Evolutionary conservation across 1,284 basidiomycete genomes (phyloP), one percentile per base, ranked within the genome.

Genomic region (Volvariella volvacea): DNA sequence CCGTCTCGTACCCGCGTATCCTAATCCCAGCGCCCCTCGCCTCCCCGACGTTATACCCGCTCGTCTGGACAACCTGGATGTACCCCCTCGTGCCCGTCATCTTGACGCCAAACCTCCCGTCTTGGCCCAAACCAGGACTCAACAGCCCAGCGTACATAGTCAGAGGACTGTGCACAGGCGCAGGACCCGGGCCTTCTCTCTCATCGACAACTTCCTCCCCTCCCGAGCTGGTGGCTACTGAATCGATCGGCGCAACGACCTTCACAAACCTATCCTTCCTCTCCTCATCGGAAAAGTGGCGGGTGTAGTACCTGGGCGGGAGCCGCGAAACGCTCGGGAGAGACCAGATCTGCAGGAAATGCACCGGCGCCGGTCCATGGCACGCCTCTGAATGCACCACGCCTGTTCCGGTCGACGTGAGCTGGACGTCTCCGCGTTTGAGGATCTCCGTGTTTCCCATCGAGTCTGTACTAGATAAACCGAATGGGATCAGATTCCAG

Each of bases 321-420:
- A 89, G 73, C 17, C 76, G 66, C 22, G 67, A 48, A 25, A 72
- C 56, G 56, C 68, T 68, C 0, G 92, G 91, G 0, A 78, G 39
- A 3, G 83, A 78, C 92, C 92, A 94, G 52, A 95, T 93, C 59
- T 92, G 86, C 9, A 92, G 73, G 68, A 94, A 92, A 62, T 95
- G 86, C 1, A 83, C 83, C 44, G 76, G 70, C 39, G 71, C 25
- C 6, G 25, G 25, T 20, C 83, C 81, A 53, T 84, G 63, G 2
- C 75, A 67, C 52, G 84, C 76, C 58, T 90, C 87, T 49, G 91
- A 92, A 65, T 92, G 90, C 0, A 80, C 73, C 52, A 93, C 92
- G 2, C 90, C 90, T 0, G 84, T 89, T 6, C 93, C 92, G 0
- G 92, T 83, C 2, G 84, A 88, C 0, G 92, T 96, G 68, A 95